Conservation (phyloP, 2,329 filamentous ascomycete genomes). For the Rhinocladiella similis region DNA sequence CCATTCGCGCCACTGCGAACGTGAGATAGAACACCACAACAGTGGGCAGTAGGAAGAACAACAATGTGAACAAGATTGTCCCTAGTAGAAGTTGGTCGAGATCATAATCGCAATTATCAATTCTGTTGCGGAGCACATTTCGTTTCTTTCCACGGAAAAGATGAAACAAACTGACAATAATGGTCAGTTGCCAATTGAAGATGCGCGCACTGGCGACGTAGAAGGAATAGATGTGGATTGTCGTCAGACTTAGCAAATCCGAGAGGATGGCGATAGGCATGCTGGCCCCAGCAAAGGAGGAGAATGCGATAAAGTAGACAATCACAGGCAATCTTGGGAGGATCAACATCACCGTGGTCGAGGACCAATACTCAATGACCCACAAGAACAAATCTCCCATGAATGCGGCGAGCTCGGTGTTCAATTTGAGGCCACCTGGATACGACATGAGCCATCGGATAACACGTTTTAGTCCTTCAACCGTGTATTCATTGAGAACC, state of each 20-base stretch:
- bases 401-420: constrained; percentile 89
- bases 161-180: constrained; percentile 96
- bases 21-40: constrained; percentile 96
- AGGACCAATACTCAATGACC: constrained; percentile 97
- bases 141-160: constrained; percentile 97
- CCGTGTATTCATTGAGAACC: constrained; percentile 77
- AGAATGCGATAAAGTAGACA: constrained; percentile 90
- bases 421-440: constrained; percentile 92
- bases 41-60: constrained; percentile 93
- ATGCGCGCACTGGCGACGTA: constrained; percentile 96
- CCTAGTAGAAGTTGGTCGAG: constrained; percentile 93
- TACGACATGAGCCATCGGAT: constrained; percentile 96
- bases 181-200: constrained; percentile 97
- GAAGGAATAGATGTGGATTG: constrained; percentile 95
- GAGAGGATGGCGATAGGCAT: constrained; percentile 97
- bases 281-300: constrained; percentile 91
- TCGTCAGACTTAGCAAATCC: constrained; percentile 85
- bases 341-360: constrained; percentile 61
- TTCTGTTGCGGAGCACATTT: constrained; percentile 93
- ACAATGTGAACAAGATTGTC: constrained; percentile 91
- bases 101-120: constrained; percentile 98
- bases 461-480: constrained; percentile 81
- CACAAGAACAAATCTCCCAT: constrained; percentile 93
- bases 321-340: constrained; percentile 78
- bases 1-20: constrained; percentile 91